Evolutionary conservation across 768 basidiomycete genomes (phyloP), one percentile per base, ranked within the genome.

Genomic region (Termitomyces sp.): DNA sequence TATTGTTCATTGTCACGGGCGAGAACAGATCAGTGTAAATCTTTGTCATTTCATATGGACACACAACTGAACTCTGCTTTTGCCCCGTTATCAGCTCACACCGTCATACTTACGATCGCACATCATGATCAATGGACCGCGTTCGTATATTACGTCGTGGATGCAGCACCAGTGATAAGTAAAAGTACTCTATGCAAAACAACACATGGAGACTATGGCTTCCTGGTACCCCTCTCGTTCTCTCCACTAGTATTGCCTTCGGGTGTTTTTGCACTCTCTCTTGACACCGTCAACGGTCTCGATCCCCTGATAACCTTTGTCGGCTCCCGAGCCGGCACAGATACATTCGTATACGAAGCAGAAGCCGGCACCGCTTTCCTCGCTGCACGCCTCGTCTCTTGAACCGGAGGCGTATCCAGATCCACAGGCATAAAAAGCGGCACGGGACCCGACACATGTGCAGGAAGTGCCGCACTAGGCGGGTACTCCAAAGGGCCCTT

Each of bases 341-440:
- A 21, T 14, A 56, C 27, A 16, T 54, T 55, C 17, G 60, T 58
- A 21, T 59, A 59, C 12, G 51, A 43, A 17, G 55, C 37, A 39
- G 64, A 56, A 16, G 57, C 30, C 3, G 58, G 56, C 2, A 61
- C 52, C 2, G 58, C 30, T 41, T 58, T 59, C 44, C 54, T 57
- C 16, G 41, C 40, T 9, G 55, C 35, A n/a, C 59, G 59, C 16
- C 42, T 59, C 21, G 44, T 55, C 47, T 53, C 57, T 10, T 48
- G 59, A 35, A 48, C 34, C n/a, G 55, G 50, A 19, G 27, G 42
- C 17, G 47, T 52, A 28, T 43, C 50, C 2, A 54, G 23, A 52
- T 63, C 58, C 30, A 45, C 40, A 14, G 65, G 60, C 62, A 63
- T 62, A 54, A 67, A 70, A 17, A 61, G 27, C 4, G 66, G 64